These are phyloP conservation scores for Petunia secreta DNA, from an alignment of 257 asterid species.

Conservation along the genomic window DNA sequence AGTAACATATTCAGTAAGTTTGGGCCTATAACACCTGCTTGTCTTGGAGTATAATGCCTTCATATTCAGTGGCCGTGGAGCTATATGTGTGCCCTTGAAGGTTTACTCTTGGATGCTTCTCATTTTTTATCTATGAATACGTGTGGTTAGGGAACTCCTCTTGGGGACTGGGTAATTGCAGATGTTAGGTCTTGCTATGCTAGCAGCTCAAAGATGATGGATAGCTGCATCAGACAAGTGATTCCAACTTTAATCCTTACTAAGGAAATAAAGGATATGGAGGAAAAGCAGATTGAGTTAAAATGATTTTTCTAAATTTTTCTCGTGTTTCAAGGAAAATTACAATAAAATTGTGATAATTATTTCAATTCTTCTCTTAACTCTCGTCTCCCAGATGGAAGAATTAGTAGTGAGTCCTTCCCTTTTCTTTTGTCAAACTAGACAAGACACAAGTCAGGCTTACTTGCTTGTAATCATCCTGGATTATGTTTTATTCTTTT, in stretches of 20 bases:
- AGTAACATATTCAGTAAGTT: neutral
- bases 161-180: neutral
- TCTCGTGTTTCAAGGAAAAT: neutral
- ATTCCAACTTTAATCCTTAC: neutral
- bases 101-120: slow-evolving; percentile 9
- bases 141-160: neutral
- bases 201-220: neutral
- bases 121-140: neutral
- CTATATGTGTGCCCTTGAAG: neutral
- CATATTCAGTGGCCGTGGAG: neutral
- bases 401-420: neutral
- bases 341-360: slow-evolving; percentile 1
- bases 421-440: neutral
- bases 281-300: neutral
- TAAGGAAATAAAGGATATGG: neutral
- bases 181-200: neutral
- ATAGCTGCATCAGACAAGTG: neutral
- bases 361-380: slow-evolving; percentile 5
- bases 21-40: slow-evolving; percentile 14
- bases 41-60: neutral
- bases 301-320: neutral
- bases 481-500: neutral
- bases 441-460: neutral
- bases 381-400: neutral
- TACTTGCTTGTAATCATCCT: neutral